phyloP scores from a whole-genome alignment of 768 basidiomycete species.

The Lanmaoa pseudosensibilis region DNA sequence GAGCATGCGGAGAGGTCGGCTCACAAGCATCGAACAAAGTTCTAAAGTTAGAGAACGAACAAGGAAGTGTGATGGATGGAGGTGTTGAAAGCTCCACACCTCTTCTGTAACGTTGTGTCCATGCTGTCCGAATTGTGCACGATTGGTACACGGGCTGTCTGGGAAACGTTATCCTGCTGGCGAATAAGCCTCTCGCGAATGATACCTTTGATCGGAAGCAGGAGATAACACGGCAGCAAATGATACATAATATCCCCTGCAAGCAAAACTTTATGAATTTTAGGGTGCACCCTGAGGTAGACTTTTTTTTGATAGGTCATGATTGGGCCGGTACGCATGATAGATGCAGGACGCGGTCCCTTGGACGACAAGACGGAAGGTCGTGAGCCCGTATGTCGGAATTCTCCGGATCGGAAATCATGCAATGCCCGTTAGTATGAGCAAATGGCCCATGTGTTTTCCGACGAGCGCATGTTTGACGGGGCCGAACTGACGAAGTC shows the following conservation, averaged over 20 bases:
- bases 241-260: conserved; percentile 34
- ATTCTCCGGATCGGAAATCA: conserved; percentile 26
- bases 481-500: conserved; percentile 23
- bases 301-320: conserved; percentile 15
- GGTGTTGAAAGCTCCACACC: conserved; percentile 16
- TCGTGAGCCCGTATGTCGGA: conserved; percentile 13
- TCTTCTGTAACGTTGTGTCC: conserved; percentile 26
- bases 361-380: conserved; percentile 13
- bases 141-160: conserved; percentile 14
- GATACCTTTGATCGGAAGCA: conserved; percentile 27
- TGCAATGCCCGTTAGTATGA: conserved; percentile 2
- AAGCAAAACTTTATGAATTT: conserved; percentile 24
- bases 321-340: conserved; percentile 8
- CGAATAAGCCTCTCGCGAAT: conserved; percentile 12
- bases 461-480: conserved; percentile 6
- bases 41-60: conserved; percentile 8
- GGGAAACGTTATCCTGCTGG: conserved; percentile 21
- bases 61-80: conserved; percentile 4
- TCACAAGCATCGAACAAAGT: conserved; percentile 11
- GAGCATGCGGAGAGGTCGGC: conserved; percentile 12
- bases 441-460: not conserved
- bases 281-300: conserved; percentile 35
- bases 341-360: conserved; percentile 11
- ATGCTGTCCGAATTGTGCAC: conserved; percentile 16
- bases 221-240: conserved; percentile 19